Conservation (phyloP, 2,329 filamentous ascomycete species). For the Ophiostoma tasmaniense region DNA sequence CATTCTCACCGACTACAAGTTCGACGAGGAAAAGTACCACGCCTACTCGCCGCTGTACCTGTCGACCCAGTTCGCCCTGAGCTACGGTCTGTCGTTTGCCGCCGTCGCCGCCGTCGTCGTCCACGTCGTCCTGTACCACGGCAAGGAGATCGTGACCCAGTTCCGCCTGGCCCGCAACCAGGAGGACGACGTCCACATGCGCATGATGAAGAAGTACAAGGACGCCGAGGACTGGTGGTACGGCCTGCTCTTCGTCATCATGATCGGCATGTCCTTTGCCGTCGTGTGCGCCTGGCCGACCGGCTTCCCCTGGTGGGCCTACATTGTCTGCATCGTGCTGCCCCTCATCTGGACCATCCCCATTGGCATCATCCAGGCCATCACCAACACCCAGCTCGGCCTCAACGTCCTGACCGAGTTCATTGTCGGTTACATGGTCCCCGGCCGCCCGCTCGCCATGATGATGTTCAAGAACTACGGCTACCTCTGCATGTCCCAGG, state of each 20-base stretch:
- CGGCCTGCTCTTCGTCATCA: slow-evolving; percentile 40
- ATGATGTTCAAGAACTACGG: slow-evolving; percentile 64
- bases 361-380: slow-evolving; percentile 57
- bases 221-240: slow-evolving; percentile 56
- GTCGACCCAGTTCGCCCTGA: slow-evolving; percentile 51
- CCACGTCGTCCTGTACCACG: slow-evolving; percentile 48
- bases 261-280: slow-evolving; percentile 46
- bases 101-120: slow-evolving; percentile 53
- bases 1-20: slow-evolving; percentile 51
- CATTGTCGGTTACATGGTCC: slow-evolving; percentile 66
- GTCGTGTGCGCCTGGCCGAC: slow-evolving; percentile 47
- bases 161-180: slow-evolving; percentile 47
- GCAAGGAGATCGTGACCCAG: slow-evolving; percentile 45
- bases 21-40: slow-evolving; percentile 53
- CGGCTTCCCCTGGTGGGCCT: slow-evolving; percentile 50
- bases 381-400: slow-evolving; percentile 62
- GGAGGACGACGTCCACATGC: slow-evolving; percentile 52
- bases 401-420: slow-evolving; percentile 68
- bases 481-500: slow-evolving; percentile 57
- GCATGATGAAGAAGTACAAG: slow-evolving; percentile 52
- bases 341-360: slow-evolving; percentile 52
- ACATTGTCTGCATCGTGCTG: slow-evolving; percentile 47
- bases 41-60: slow-evolving; percentile 59
- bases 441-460: slow-evolving; percentile 60
- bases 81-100: slow-evolving; percentile 50